Evolutionary conservation across 192 early-diverging fungal species (phyloP).

Genomic region (Phycomyces blakesleeanus): DNA sequence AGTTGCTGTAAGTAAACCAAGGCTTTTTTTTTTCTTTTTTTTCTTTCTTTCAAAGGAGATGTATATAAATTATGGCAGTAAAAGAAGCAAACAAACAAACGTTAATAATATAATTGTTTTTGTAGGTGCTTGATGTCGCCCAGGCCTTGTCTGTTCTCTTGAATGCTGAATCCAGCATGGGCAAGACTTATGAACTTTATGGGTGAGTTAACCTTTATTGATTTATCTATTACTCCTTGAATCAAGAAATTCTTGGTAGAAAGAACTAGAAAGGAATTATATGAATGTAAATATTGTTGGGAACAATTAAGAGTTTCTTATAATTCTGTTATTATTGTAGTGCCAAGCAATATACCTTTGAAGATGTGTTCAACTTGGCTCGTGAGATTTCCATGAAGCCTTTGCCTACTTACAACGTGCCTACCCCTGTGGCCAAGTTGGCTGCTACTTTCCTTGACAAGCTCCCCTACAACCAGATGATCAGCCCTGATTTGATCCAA

Average conservation of each 20-base stretch:
- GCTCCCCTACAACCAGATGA: conserved; percentile 70
- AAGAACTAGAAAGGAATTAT: no score
- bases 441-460: conserved; percentile 60
- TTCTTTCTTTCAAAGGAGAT: no score
- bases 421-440: conserved; percentile 66
- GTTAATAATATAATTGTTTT: no score
- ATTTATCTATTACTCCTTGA: no score
- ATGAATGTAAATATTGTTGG: no score
- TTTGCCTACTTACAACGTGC: conserved; percentile 51
- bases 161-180: conserved; percentile 67
- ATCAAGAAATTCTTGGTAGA: neutral
- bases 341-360: conserved; percentile 69
- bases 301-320: no score
- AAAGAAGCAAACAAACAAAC: no score
- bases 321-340: no score
- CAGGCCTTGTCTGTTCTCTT: conserved; percentile 72
- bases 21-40: no score
- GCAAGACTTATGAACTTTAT: conserved; percentile 88
- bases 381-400: conserved; percentile 53
- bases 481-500: conserved; percentile 84
- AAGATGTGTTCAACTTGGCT: conserved; percentile 69
- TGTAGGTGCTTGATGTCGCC: conserved; percentile 85
- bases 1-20: conserved; percentile 50
- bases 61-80: no score
- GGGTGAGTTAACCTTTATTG: conserved; percentile 57